Evolutionary conservation across 2,329 filamentous ascomycete species (phyloP).

Genomic region (Trichoderma breve): DNA sequence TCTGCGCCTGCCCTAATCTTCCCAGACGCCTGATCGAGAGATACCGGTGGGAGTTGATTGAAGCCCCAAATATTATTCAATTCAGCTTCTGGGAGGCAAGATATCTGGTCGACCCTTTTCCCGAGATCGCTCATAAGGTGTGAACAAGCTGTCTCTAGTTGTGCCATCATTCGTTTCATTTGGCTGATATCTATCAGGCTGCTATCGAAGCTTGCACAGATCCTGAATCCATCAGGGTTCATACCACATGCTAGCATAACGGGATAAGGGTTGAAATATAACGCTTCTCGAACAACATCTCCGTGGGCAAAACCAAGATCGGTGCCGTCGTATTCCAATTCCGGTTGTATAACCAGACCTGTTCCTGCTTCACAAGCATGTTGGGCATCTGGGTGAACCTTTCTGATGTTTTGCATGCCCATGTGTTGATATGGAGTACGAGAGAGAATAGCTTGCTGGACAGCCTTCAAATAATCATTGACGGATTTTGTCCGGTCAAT

Average conservation of each 20-base stretch:
- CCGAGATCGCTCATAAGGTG: not conserved
- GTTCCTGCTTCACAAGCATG: slow-evolving; percentile 20
- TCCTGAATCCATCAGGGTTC: not conserved
- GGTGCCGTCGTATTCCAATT: not conserved
- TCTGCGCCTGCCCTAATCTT: not conserved
- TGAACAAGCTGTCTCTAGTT: not conserved
- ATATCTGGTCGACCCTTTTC: not conserved
- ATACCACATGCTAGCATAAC: not conserved
- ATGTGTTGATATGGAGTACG: slow-evolving; percentile 23
- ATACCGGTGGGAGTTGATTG: not conserved
- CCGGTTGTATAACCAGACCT: slow-evolving; percentile 16
- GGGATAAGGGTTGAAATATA: slow-evolving; percentile 5
- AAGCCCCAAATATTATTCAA: not conserved
- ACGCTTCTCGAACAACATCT: not conserved
- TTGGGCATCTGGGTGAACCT: slow-evolving; percentile 15
- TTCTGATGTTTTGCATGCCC: slow-evolving; percentile 26
- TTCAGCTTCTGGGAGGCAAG: not conserved
- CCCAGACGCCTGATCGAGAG: not conserved
- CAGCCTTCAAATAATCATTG: slow-evolving; percentile 21
- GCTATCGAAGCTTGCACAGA: not conserved
- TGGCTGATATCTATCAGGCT: not conserved
- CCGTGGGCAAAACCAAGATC: not conserved
- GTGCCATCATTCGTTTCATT: not conserved
- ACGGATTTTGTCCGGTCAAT: slow-evolving; percentile 9
- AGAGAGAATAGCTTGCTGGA: slow-evolving; percentile 29